Conservation (phyloP, 495 filamentous ascomycete genomes). For the Talaromyces borbonicus region DNA sequence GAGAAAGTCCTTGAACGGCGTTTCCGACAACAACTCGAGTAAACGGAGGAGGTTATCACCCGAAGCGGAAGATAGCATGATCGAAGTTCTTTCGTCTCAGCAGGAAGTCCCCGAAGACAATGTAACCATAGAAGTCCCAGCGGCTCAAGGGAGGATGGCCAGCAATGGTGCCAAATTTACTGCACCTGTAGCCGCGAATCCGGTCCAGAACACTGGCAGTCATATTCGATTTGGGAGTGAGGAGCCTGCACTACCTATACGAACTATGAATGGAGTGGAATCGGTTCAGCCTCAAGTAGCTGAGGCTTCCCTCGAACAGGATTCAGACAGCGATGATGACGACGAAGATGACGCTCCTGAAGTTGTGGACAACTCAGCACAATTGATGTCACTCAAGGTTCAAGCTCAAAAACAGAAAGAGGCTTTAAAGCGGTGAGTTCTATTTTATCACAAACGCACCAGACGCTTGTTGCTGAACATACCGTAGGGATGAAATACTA, state of each 20-base stretch:
- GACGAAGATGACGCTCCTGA: slow-evolving; percentile 44
- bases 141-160: background rate
- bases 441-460: background rate
- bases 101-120: slow-evolving; percentile 1
- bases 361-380: slow-evolving; percentile 34
- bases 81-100: background rate
- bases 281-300: slow-evolving; percentile 8
- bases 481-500: slow-evolving; percentile 7
- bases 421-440: slow-evolving; percentile 28
- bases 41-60: slow-evolving; percentile 28
- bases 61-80: background rate
- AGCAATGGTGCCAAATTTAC: slow-evolving; percentile 15
- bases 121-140: background rate
- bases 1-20: slow-evolving; percentile 23
- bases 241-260: slow-evolving; percentile 26
- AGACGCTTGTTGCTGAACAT: background rate
- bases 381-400: slow-evolving; percentile 28
- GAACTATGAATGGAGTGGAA: slow-evolving; percentile 14
- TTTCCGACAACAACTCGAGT: slow-evolving; percentile 19
- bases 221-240: slow-evolving; percentile 38
- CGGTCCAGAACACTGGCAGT: background rate
- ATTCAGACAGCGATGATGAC: slow-evolving; percentile 22
- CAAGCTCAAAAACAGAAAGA: slow-evolving; percentile 34
- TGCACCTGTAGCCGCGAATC: slow-evolving; percentile 8
- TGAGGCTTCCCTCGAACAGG: too few species aligned